Base-by-base conservation (phyloP, 1,284 basidiomycete species). In the Schizopora paradoxa region DNA sequence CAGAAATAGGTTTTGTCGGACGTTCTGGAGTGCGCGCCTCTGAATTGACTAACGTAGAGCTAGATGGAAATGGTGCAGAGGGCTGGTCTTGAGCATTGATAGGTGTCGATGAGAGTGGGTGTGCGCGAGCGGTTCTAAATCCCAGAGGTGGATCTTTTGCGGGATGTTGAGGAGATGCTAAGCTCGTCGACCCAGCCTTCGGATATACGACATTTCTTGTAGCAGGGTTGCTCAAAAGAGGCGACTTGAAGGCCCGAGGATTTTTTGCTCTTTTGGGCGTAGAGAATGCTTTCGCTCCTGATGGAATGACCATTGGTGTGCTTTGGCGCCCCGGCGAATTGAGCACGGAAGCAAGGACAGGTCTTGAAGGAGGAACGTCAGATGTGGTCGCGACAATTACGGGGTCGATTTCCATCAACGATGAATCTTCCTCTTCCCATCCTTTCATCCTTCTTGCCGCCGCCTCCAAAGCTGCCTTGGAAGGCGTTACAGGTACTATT, bases 161-260 rank as follows among this genome's bases (percentile, higher is more conserved):
- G 10, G 13, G 18, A 33, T 23, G 21, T 14, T 6, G 49, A 52
- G 3, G 59, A 56, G 21, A 65, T 66, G 16, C 67, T 54, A 11
- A 67, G 65, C 10, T 67, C 68, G 45, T 48, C 52, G 21, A 61
- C 39, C 22, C 39, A 40, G 32, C 47, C 39, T 45, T 29, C 11
- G 54, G 42, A 37, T 21, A 47, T 42, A 49, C 29, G n/a, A n/a
- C n/a, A 25, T 46, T 42, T 46, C 51, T 51, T 18, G 47, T 21
- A 4, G 50, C 19, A 2, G 40, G 6, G 11, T 38, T 42, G 3
- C 29, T 21, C 7, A 54, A 19, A 2, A 81, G 55, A 2, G 82
- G 82, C 1, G 82, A 73, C 57, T 74, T 82, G 63, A 84, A 84
- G 2, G 71, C 65, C n/a, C n/a, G n/a, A n/a, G n/a, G n/a, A n/a